phyloP scores from a whole-genome alignment of 352 stramenopile genomes.

The Ophiocytium majus region DNA sequence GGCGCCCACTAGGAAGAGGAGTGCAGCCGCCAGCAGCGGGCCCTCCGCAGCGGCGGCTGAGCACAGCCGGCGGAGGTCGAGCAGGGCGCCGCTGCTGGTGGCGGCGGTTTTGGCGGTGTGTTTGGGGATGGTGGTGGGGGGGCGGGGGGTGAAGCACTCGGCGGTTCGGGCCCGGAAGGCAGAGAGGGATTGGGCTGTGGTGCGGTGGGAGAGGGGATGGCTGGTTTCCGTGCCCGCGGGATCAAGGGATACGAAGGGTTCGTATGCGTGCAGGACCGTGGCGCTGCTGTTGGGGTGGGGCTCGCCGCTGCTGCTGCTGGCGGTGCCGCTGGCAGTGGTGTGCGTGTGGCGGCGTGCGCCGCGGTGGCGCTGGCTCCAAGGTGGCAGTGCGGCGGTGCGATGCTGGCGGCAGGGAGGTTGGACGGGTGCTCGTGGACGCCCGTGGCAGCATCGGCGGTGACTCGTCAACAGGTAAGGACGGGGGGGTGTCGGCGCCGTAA shows the following conservation, averaged over 20 bases:
- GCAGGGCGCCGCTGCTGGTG: not conserved
- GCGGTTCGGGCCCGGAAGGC: not conserved
- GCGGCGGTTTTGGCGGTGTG: not conserved
- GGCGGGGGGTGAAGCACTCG: not conserved
- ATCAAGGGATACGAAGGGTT: not conserved
- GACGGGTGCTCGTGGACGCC: no score
- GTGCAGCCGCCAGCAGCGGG: slow-evolving; percentile 20
- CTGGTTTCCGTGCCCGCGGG: not conserved
- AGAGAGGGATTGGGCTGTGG: not conserved
- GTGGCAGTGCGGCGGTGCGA: no score
- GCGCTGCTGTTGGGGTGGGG: not conserved
- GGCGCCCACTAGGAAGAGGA: slow-evolving; percentile 37
- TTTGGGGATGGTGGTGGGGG: not conserved
- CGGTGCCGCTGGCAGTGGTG: no score
- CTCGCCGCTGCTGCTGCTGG: not conserved
- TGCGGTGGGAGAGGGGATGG: not conserved
- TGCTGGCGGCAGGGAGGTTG: no score
- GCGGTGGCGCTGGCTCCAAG: no score
- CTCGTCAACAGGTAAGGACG: no score
- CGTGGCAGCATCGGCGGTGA: no score
- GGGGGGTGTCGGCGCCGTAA: no score
- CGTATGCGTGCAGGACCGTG: not conserved
- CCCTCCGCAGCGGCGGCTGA: not conserved
- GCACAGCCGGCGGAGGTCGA: not conserved
- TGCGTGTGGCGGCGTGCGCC: no score